These are phyloP conservation scores for Protomyces pachydermus DNA, from an alignment of 1,139 yeast species.

Conservation along the genomic window DNA sequence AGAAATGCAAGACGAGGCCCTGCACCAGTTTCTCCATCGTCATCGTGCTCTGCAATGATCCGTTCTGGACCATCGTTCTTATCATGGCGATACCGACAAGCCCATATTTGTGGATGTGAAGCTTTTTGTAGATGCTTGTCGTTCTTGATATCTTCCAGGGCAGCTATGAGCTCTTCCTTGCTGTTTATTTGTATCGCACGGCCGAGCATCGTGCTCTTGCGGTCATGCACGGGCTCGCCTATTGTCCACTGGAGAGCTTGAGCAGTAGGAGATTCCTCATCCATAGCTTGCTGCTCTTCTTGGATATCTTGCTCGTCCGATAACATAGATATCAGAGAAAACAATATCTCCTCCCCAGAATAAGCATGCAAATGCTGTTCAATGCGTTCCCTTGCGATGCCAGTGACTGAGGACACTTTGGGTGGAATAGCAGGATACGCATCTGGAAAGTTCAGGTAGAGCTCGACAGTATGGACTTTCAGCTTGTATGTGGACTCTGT, in stretches of 20 bases:
- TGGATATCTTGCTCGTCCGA: background rate
- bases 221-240: slow-evolving; percentile 71
- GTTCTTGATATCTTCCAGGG: slow-evolving; percentile 48
- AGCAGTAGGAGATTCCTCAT: background rate
- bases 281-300: background rate
- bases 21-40: slow-evolving; percentile 97
- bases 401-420: background rate
- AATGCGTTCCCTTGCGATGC: background rate
- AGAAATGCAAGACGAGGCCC: slow-evolving; percentile 50
- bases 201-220: slow-evolving; percentile 82
- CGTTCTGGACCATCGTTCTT: background rate
- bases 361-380: background rate
- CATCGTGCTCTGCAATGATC: slow-evolving; percentile 78
- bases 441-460: slow-evolving; percentile 4
- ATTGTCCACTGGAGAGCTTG: slow-evolving; percentile 50
- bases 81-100: slow-evolving; percentile 11
- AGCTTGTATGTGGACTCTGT: slow-evolving; percentile 7
- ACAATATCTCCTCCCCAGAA: slow-evolving; percentile 8
- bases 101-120: slow-evolving; percentile 60
- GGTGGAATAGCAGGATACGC: slow-evolving; percentile 3
- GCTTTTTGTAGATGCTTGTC: slow-evolving; percentile 61
- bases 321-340: background rate
- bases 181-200: slow-evolving; percentile 59
- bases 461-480: background rate
- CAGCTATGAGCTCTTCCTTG: slow-evolving; percentile 58